Evolutionary conservation across 768 basidiomycete genomes (phyloP), one percentile per base, ranked within the genome.

Genomic region (Xerocomellus chrysenteron): DNA sequence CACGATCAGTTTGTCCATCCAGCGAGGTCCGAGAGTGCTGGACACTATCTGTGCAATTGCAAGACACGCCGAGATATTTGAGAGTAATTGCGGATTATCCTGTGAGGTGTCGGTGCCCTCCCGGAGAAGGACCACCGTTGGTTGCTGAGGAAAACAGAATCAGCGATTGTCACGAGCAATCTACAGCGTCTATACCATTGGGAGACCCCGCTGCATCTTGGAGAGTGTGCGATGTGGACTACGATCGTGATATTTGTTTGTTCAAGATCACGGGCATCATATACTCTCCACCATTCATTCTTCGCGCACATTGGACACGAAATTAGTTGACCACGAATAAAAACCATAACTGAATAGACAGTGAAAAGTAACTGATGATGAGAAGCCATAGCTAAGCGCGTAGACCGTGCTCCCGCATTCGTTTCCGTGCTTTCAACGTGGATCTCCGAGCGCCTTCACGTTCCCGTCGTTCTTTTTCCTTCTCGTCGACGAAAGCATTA

Each of bases 1-100:
- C 2, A 98, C 95, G 63, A 97, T 97, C 44, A 98, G 80, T 72
- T 98, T 98, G 74, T 99, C 97, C 97, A 99, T 98, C 60, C 97
- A 97, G 57, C 97, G 80, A 9, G 97, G 97, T 14, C 97, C 97
- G n/a, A 99, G 85, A 33, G 97, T 98, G 54, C 84, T 94, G 21
- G 97, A 82, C 52, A 99, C 83, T 2, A 93, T 98, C 69, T 93
- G 85, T 46, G 95, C 76, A 63, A 99, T 88, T 17, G 95, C 94
- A 54, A 95, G 85, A 78, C 96, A 98, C 72, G 96, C 95, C 4
- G 92, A 87, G 70, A 98, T 99, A 74, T 98, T 98, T 51, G 92
- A 95, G 30, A 98, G 81, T 30, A 98, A 76, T 72, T 98, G 94
- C 5, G 87, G 84, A 60, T 87, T 93, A 68, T 95, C 95, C 74